Conservation (phyloP, 2,329 filamentous ascomycete species). For the Venturia carpophila region DNA sequence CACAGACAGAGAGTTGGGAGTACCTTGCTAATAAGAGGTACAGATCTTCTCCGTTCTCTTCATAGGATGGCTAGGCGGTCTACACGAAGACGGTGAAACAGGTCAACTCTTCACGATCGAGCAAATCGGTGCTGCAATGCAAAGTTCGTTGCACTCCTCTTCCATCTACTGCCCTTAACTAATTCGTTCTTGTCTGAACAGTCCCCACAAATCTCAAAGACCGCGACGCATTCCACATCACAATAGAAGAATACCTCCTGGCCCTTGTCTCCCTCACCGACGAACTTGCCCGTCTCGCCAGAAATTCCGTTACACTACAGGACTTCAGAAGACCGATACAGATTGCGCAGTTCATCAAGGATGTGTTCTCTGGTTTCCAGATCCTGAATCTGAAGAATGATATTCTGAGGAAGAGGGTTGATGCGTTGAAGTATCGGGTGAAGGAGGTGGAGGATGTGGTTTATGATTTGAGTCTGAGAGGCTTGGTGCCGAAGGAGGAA, state of each 20-base stretch:
- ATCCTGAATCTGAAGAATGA: conserved; percentile 97
- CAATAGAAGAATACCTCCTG: conserved; percentile 93
- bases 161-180: neutral
- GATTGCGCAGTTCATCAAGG: conserved; percentile 89
- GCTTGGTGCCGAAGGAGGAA: conserved; percentile 52
- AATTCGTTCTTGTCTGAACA: conserved; percentile 29
- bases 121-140: conserved; percentile 70
- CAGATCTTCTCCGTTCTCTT: conserved; percentile 44
- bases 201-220: conserved; percentile 90
- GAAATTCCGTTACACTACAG: conserved; percentile 88
- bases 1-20: neutral
- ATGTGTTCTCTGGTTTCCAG: conserved; percentile 92
- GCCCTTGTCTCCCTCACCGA: conserved; percentile 80
- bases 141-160: conserved; percentile 45
- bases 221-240: conserved; percentile 84
- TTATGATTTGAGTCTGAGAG: conserved; percentile 84
- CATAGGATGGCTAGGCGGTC: conserved; percentile 72
- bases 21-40: conserved; percentile 33
- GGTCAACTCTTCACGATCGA: conserved; percentile 77
- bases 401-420: conserved; percentile 73
- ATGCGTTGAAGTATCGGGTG: conserved; percentile 94
- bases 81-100: conserved; percentile 46
- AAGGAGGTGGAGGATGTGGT: conserved; percentile 98
- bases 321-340: conserved; percentile 79
- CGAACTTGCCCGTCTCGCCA: conserved; percentile 81